Percentiles rank a stretch among this genome's conserved stretches.
Conservation (phyloP, 495 filamentous ascomycete species). For the Aspergillus avenaceus region DNA sequence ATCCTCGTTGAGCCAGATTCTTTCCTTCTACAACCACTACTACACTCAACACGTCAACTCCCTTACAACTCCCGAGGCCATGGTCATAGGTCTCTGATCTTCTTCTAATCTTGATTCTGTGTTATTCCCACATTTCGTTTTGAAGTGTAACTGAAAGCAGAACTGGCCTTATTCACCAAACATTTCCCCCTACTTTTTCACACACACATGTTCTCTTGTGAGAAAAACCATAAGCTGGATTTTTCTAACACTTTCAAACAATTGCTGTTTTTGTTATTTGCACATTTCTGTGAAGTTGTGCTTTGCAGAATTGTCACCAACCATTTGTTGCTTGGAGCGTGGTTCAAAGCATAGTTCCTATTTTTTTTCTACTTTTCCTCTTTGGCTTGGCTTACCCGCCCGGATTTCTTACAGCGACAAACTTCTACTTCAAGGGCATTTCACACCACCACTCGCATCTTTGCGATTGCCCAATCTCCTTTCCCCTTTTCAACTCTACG, state of each 20-base stretch:
- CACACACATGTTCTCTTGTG: no score
- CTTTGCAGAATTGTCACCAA: no score
- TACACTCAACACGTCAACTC: not conserved
- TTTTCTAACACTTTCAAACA: not conserved
- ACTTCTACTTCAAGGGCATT: not conserved
- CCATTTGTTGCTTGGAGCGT: not conserved
- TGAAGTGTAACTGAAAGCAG: not conserved
- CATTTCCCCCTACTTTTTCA: not conserved
- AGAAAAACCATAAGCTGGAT: no score
- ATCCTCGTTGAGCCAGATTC: not conserved
- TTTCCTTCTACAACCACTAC: not conserved
- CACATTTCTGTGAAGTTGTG: no score
- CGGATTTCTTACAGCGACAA: not conserved
- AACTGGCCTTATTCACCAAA: constrained; percentile 1
- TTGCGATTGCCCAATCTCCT: not conserved
- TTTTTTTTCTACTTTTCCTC: constrained; percentile 3
- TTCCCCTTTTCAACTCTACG: not conserved
- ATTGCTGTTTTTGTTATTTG: no score
- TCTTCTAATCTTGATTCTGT: not conserved
- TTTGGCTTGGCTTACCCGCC: not conserved
- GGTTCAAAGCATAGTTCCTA: not conserved
- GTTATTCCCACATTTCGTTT: not conserved
- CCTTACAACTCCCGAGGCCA: no score
- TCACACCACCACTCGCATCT: not conserved
- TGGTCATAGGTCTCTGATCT: no score